Evolutionary conservation across 73 alveolate genomes (phyloP).

Genomic region (Paramecium bursaria): DNA sequence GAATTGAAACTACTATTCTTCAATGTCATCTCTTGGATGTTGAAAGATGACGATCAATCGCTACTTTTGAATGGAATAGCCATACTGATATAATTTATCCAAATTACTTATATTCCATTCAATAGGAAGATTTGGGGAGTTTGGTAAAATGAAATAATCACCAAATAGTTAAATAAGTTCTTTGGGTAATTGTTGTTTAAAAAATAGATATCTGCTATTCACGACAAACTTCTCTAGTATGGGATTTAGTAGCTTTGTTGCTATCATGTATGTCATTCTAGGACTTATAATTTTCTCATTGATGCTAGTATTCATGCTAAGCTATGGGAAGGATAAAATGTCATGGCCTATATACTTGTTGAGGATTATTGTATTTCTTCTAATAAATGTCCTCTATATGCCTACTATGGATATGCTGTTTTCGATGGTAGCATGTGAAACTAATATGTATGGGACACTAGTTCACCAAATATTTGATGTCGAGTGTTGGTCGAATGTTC

Average conservation of each 20-base stretch:
- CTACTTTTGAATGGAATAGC: background rate
- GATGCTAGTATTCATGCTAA: constrained; percentile 17
- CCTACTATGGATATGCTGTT: constrained; percentile 38
- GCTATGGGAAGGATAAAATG: constrained; percentile 4
- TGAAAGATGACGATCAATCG: constrained; percentile 45
- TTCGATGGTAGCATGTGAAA: constrained; percentile 3
- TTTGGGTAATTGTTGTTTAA: constrained; percentile 32
- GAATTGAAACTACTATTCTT: constrained; percentile 33
- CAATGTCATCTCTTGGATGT: background rate
- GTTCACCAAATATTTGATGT: constrained; percentile 14
- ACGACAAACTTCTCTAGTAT: background rate
- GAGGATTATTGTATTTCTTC: constrained; percentile 7
- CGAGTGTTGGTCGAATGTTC: constrained; percentile 43
- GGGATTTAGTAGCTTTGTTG: constrained; percentile 13
- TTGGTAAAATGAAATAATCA: constrained; percentile 17
- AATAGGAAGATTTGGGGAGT: constrained; percentile 24
- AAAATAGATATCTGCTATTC: constrained; percentile 1
- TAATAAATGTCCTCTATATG: constrained; percentile 22
- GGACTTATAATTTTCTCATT: constrained; percentile 14
- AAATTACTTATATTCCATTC: constrained; percentile 3
- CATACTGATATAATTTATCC: constrained; percentile 1
- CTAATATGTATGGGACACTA: background rate
- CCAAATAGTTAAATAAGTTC: constrained; percentile 24
- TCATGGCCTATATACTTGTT: constrained; percentile 38
- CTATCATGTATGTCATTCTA: constrained; percentile 43